These are phyloP conservation scores for Begonia loranthoides DNA, from an alignment of 306 rosid species.

Conservation along the genomic window DNA sequence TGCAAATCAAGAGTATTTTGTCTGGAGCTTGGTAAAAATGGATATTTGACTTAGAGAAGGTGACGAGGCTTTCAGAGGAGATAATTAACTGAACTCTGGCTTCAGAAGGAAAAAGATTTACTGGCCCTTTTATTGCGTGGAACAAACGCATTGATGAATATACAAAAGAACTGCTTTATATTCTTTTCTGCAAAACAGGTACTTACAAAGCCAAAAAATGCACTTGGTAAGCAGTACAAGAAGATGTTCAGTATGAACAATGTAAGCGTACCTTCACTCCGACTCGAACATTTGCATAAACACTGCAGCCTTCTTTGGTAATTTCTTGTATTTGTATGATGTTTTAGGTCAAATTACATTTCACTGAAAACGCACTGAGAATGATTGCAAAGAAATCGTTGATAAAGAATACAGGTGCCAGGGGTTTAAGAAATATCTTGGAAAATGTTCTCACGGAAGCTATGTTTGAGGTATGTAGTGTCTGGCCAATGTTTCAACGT, in stretches of 20 bases:
- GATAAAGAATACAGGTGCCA: slow-evolving; percentile 63
- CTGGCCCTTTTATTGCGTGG: too few species aligned
- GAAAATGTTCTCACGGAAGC: slow-evolving; percentile 57
- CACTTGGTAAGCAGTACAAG: slow-evolving; percentile 56
- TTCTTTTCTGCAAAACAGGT: slow-evolving; percentile 23
- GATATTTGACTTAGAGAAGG: too few species aligned
- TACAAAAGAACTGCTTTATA: slow-evolving; percentile 2
- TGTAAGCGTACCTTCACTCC: slow-evolving; percentile 17
- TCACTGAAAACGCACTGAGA: slow-evolving; percentile 42
- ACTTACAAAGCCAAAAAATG: slow-evolving; percentile 58
- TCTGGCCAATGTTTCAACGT: neutral
- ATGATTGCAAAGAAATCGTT: slow-evolving; percentile 59
- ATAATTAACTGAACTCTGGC: too few species aligned
- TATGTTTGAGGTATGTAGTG: slow-evolving; percentile 54
- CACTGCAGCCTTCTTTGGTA: neutral
- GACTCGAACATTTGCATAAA: neutral
- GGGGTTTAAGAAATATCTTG: slow-evolving; percentile 54
- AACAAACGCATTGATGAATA: too few species aligned
- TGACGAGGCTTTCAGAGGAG: too few species aligned
- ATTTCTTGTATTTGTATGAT: slow-evolving; percentile 6
- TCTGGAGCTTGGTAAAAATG: too few species aligned
- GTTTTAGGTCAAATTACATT: slow-evolving; percentile 46
- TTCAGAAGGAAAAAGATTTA: too few species aligned
- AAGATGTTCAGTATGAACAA: slow-evolving; percentile 62
- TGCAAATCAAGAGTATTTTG: too few species aligned